phyloP scores from a whole-genome alignment of 352 stramenopile genomes.

The Phytophthora multivora region DNA sequence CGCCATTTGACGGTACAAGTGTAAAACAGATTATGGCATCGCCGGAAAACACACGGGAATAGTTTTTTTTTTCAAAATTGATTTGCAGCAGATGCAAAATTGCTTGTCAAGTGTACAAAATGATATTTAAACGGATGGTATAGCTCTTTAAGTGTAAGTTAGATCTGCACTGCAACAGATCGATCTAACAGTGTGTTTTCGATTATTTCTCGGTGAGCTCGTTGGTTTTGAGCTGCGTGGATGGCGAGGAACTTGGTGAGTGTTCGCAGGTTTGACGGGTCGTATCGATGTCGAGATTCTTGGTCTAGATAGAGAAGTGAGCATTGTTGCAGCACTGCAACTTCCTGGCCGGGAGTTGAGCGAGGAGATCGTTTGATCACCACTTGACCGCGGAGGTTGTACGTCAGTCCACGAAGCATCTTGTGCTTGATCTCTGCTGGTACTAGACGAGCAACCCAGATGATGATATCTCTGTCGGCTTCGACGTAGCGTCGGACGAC shows the following conservation, averaged over 20 bases:
- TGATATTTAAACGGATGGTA: too few species aligned
- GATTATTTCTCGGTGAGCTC: slow-evolving; percentile 15
- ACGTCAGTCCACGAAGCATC: slow-evolving; percentile 35
- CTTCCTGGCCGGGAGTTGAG: slow-evolving; percentile 5
- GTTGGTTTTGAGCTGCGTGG: slow-evolving; percentile 17
- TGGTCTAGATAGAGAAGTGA: slow-evolving; percentile 22
- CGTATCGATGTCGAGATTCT: slow-evolving; percentile 8
- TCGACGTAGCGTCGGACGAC: slow-evolving; percentile 60
- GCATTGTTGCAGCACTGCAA: slow-evolving; percentile 15
- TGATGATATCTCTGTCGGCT: slow-evolving; percentile 56
- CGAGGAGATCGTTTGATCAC: slow-evolving; percentile 41
- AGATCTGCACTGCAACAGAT: neutral
- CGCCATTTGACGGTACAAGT: slow-evolving; percentile 16
- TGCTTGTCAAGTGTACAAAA: too few species aligned
- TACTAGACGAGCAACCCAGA: slow-evolving; percentile 54
- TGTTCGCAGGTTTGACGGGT: slow-evolving; percentile 11
- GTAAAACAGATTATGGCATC: slow-evolving; percentile 20
- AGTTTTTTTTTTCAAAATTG: too few species aligned
- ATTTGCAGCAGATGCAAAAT: neutral
- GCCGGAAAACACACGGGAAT: neutral
- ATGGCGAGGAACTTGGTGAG: slow-evolving; percentile 13
- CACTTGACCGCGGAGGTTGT: slow-evolving; percentile 59
- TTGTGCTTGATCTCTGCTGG: slow-evolving; percentile 60
- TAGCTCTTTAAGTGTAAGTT: too few species aligned
- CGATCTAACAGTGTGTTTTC: slow-evolving; percentile 7